These are phyloP conservation scores for Arthrocladium fulminans DNA, from an alignment of 2,329 filamentous ascomycete genomes.

Conservation along the genomic window DNA sequence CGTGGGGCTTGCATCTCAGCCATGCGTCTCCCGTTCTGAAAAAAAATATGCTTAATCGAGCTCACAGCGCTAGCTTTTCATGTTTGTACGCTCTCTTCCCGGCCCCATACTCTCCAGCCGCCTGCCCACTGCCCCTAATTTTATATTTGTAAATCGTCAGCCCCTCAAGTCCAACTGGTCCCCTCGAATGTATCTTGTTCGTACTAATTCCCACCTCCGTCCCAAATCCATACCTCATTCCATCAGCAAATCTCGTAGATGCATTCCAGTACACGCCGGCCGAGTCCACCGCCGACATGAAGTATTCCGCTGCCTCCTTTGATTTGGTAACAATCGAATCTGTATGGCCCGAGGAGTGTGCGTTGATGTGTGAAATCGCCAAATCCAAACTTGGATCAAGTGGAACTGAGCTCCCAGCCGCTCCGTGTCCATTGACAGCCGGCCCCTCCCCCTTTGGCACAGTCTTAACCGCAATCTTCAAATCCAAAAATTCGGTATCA, in stretches of 20 bases:
- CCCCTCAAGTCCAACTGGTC: slow-evolving; percentile 87
- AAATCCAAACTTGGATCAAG: slow-evolving; percentile 45
- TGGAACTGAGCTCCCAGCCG: slow-evolving; percentile 16
- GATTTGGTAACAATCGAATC: slow-evolving; percentile 76
- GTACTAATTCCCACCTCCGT: slow-evolving; percentile 98
- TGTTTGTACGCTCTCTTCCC: slow-evolving; percentile 51
- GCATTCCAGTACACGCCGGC: slow-evolving; percentile 96
- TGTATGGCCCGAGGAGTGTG: slow-evolving; percentile 86
- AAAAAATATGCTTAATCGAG: neutral
- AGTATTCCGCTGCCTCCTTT: slow-evolving; percentile 60
- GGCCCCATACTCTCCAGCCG: slow-evolving; percentile 60
- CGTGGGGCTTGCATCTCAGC: neutral
- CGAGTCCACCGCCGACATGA: slow-evolving; percentile 78
- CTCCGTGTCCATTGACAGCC: neutral
- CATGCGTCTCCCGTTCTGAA: neutral
- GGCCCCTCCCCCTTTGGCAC: slow-evolving; percentile 38
- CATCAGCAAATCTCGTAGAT: slow-evolving; percentile 87
- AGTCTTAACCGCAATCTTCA: slow-evolving; percentile 74
- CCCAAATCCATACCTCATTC: slow-evolving; percentile 94
- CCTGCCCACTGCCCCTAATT: slow-evolving; percentile 72
- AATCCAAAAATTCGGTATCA: slow-evolving; percentile 79
- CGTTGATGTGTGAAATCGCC: slow-evolving; percentile 83
- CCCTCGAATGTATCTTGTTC: slow-evolving; percentile 93
- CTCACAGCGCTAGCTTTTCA: slow-evolving; percentile 34
- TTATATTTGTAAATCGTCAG: slow-evolving; percentile 97